These are phyloP conservation scores for Chimonanthus praecox DNA, from an alignment of 164 flowering plant genomes.

Conservation along the genomic window DNA sequence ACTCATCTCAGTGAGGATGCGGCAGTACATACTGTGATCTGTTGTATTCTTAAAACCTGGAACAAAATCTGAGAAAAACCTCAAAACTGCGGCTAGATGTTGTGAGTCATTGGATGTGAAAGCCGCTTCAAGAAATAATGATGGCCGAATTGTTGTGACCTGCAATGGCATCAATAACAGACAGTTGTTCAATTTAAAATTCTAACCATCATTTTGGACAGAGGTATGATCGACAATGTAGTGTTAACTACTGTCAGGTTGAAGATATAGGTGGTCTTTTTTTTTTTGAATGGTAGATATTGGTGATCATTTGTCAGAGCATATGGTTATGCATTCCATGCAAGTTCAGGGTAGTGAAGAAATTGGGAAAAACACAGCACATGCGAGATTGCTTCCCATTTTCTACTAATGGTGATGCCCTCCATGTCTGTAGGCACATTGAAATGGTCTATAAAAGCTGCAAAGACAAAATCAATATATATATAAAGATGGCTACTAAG, in stretches of 20 bases:
- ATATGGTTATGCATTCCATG: too few relatives aligned
- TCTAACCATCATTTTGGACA: neutral
- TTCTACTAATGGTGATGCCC: too few relatives aligned
- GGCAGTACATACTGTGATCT: slow-evolving; percentile 52
- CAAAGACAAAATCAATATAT: too few relatives aligned
- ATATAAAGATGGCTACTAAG: too few relatives aligned
- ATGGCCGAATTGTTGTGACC: slow-evolving; percentile 73
- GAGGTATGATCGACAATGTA: neutral
- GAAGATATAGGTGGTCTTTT: too few relatives aligned
- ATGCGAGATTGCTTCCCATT: too few relatives aligned
- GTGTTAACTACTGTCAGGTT: neutral
- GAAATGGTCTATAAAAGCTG: too few relatives aligned
- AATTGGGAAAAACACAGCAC: too few relatives aligned
- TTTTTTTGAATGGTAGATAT: too few relatives aligned
- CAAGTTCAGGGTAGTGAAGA: too few relatives aligned
- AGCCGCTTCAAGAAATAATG: slow-evolving; percentile 89
- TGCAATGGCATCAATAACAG: slow-evolving; percentile 23
- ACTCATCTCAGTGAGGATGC: slow-evolving; percentile 34
- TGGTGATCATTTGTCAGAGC: too few relatives aligned
- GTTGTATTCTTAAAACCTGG: slow-evolving; percentile 70
- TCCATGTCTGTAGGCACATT: too few relatives aligned
- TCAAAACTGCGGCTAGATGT: slow-evolving; percentile 76
- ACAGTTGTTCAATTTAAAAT: neutral
- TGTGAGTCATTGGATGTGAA: slow-evolving; percentile 65
- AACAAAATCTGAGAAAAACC: slow-evolving; percentile 75